Percentiles rank a stretch among this genome's conserved stretches.
Evolutionary conservation across 345 rosid genomes (phyloP).

Genomic region (Eutrema heterophyllum): DNA sequence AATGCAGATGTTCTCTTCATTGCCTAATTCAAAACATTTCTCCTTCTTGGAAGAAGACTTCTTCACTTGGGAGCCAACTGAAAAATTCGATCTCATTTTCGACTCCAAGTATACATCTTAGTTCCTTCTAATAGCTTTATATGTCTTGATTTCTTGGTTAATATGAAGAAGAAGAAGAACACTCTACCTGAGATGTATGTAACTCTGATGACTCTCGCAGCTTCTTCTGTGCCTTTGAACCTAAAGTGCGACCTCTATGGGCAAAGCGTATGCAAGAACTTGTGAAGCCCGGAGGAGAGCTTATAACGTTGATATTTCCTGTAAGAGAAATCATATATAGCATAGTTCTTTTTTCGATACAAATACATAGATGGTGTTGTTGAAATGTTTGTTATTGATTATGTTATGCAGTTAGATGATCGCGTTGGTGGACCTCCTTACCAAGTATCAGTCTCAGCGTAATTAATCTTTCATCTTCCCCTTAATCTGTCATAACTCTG

Average conservation of each 20-base stretch:
- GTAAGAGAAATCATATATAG: slow-evolving; percentile 24
- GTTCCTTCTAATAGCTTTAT: neutral
- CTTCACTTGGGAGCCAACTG: slow-evolving; percentile 64
- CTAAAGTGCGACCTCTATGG: slow-evolving; percentile 56
- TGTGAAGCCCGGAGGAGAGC: slow-evolving; percentile 69
- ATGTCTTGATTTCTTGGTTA: neutral
- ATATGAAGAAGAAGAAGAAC: neutral
- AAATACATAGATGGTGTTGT: neutral
- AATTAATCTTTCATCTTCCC: slow-evolving; percentile 12
- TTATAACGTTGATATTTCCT: slow-evolving; percentile 70
- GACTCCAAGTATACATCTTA: slow-evolving; percentile 56
- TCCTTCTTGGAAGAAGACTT: slow-evolving; percentile 59
- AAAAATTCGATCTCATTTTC: slow-evolving; percentile 60
- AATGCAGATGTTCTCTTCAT: slow-evolving; percentile 53
- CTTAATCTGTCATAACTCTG: neutral
- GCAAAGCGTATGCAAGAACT: slow-evolving; percentile 43
- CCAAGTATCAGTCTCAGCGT: slow-evolving; percentile 39
- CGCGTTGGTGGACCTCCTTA: slow-evolving; percentile 16
- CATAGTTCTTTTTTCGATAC: neutral
- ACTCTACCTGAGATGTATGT: neutral
- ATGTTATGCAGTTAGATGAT: slow-evolving; percentile 15
- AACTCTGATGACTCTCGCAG: slow-evolving; percentile 7
- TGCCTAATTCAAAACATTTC: slow-evolving; percentile 45
- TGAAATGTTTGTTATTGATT: neutral
- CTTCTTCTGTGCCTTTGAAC: slow-evolving; percentile 57